Evolutionary conservation across 2,329 filamentous ascomycete genomes (phyloP).

Genomic region (Neonectria sp.): DNA sequence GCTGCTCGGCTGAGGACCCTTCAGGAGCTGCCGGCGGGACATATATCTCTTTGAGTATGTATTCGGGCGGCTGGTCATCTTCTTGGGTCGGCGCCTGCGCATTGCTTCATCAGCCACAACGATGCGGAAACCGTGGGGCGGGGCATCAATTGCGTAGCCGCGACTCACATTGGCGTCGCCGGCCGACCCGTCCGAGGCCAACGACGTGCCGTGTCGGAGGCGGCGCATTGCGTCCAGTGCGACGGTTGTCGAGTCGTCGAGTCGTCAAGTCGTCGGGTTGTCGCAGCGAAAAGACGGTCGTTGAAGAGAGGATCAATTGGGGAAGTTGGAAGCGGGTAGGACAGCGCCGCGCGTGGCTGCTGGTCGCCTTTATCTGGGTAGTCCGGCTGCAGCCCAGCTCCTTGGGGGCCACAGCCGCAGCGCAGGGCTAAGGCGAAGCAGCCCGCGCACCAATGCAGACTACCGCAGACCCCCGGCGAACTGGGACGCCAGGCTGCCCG

Average conservation of each 20-base stretch:
- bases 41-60: conserved; percentile 41
- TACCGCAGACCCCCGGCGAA: background rate
- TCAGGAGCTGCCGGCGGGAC: conserved; percentile 12
- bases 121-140: background rate
- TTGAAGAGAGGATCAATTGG: background rate
- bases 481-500: background rate
- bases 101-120: conserved; percentile 17
- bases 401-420: conserved; percentile 6
- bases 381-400: background rate
- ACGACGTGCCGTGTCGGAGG: conserved; percentile 20
- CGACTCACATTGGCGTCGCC: conserved; percentile 22
- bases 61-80: conserved; percentile 33
- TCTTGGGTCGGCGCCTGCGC: conserved; percentile 23
- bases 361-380: conserved; percentile 16
- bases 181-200: conserved; percentile 15
- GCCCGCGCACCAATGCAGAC: conserved; percentile 15
- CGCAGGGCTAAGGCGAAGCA: conserved; percentile 13
- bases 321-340: background rate
- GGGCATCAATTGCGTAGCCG: background rate
- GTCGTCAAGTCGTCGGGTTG: conserved; percentile 8
- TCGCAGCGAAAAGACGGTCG: background rate
- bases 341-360: conserved; percentile 10
- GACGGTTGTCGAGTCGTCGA: background rate
- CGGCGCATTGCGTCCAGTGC: conserved; percentile 21
- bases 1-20: conserved; percentile 6